Evolutionary conservation across 2,329 filamentous ascomycete species (phyloP).

Genomic region (Trichoderma arundinaceum): DNA sequence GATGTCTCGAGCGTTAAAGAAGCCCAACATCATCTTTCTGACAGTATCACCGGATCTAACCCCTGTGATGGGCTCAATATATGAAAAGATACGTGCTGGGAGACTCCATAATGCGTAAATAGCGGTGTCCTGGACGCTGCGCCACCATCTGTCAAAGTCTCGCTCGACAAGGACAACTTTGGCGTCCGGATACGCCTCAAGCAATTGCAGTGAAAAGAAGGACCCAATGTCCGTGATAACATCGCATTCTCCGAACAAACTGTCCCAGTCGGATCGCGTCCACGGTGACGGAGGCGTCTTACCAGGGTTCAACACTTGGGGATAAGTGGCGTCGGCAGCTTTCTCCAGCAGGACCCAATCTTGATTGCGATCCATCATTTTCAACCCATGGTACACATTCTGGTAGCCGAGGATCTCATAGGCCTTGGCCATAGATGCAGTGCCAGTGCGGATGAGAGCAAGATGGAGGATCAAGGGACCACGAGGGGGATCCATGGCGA

Average conservation of each 20-base stretch:
- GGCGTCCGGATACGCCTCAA: slow-evolving; percentile 43
- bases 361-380: slow-evolving; percentile 36
- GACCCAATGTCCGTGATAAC: slow-evolving; percentile 42
- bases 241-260: slow-evolving; percentile 42
- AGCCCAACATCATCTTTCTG: slow-evolving; percentile 41
- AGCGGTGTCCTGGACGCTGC: slow-evolving; percentile 42
- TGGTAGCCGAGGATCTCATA: slow-evolving; percentile 43
- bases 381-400: slow-evolving; percentile 43
- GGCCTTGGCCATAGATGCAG: slow-evolving; percentile 44
- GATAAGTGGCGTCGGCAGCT: slow-evolving; percentile 43
- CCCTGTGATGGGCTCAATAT: slow-evolving; percentile 43
- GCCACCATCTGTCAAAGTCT: slow-evolving; percentile 43
- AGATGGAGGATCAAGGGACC: slow-evolving; percentile 42
- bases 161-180: slow-evolving; percentile 44
- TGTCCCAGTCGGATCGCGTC: slow-evolving; percentile 42
- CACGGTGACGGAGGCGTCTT: slow-evolving; percentile 38
- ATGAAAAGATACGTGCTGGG: slow-evolving; percentile 33
- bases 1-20: slow-evolving; percentile 37
- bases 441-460: slow-evolving; percentile 43
- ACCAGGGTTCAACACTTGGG: not conserved
- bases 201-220: slow-evolving; percentile 40
- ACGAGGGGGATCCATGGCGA: slow-evolving; percentile 30
- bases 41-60: slow-evolving; percentile 37
- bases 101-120: slow-evolving; percentile 38
- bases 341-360: slow-evolving; percentile 39